A percentile compares a stretch with the other conserved stretches of the same genome.
Evolutionary conservation across 192 early-diverging fungal genomes (phyloP).

Genomic region (Geosiphon pyriformis): DNA sequence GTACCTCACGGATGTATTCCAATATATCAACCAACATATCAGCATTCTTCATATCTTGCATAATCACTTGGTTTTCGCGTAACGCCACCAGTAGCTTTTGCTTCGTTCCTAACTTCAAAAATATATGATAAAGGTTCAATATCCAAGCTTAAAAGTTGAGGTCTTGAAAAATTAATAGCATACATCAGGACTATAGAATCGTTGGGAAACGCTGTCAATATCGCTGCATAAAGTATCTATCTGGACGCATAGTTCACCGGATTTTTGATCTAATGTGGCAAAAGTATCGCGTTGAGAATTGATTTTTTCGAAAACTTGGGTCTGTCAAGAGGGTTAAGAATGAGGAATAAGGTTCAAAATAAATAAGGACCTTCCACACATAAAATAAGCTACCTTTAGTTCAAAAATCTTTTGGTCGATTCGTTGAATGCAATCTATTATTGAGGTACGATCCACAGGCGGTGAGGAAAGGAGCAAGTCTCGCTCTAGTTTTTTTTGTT

Average conservation of each 20-base stretch:
- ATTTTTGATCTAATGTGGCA: conserved; percentile 11
- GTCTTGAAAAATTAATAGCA: not conserved
- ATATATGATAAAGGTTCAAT: not conserved
- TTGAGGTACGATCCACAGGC: not conserved
- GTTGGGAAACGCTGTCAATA: conserved; percentile 1
- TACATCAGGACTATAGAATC: conserved; percentile 20
- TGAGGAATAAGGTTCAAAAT: not conserved
- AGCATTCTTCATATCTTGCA: conserved; percentile 13
- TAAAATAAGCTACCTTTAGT: conserved; percentile 4
- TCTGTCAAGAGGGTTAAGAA: not conserved
- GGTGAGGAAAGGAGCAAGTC: not conserved
- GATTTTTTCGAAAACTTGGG: conserved; percentile 14
- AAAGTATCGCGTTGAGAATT: conserved; percentile 5
- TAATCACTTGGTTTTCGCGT: conserved; percentile 5
- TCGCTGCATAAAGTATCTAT: conserved; percentile 16
- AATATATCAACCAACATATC: conserved; percentile 5
- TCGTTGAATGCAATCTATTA: conserved; percentile 14
- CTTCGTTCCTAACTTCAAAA: conserved; percentile 12
- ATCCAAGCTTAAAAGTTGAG: not conserved
- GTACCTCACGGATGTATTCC: conserved; percentile 14
- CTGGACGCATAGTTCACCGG: not conserved
- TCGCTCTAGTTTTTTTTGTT: not conserved
- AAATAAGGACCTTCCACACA: not conserved
- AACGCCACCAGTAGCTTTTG: conserved; percentile 9
- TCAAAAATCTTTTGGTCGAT: conserved; percentile 10